Evolutionary conservation across 768 basidiomycete species (phyloP), one percentile per base, ranked within the genome.

Genomic region (Russula griseocarnosa): DNA sequence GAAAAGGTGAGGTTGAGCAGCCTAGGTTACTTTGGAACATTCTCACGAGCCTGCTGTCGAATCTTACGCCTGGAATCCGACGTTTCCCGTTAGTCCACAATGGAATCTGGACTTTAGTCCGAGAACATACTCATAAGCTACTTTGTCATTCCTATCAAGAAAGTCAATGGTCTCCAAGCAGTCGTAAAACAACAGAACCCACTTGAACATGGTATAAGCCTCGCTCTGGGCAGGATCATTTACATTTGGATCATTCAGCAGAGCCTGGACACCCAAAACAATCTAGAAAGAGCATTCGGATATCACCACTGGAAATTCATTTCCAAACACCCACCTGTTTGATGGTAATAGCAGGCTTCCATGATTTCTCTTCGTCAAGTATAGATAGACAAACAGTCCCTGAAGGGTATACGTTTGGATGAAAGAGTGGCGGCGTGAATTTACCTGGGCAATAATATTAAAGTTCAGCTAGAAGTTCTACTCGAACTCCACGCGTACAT

Each of bases 151-250:
- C 80, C 95, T 97, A 34, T 14, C 46, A 18, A 24, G 51, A 10
- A 64, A 72, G 55, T 55, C 13, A 56, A 66, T 22, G 40, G 13
- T 13, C 6, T 44, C 34, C 64, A 53, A 49, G 36, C 14, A 32
- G n/a, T 50, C 9, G 24, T 8, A 57, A 22, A 47, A 50, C 16
- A 20, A 46, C 1, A 18, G 24, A 24, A 79, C 93, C 71, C 70
- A 96, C 95, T 96, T 97, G 82, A 94, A 98, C 87, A 97, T 91
- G 36, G 93, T 95, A 76, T 98, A 98, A 13, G 97, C 97, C 70
- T 98, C 96, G 60, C 94, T 94, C 73, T 99, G 97, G 1, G 97
- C 97, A 8, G 97, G 97, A 77, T 99, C 97, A 63, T 89, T 91
- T 47, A 95, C 91, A 71, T 99, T 99, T 10, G 97, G 96, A 68